Conservation (phyloP, 2,329 filamentous ascomycete species). For the Teratosphaeria destructans region DNA sequence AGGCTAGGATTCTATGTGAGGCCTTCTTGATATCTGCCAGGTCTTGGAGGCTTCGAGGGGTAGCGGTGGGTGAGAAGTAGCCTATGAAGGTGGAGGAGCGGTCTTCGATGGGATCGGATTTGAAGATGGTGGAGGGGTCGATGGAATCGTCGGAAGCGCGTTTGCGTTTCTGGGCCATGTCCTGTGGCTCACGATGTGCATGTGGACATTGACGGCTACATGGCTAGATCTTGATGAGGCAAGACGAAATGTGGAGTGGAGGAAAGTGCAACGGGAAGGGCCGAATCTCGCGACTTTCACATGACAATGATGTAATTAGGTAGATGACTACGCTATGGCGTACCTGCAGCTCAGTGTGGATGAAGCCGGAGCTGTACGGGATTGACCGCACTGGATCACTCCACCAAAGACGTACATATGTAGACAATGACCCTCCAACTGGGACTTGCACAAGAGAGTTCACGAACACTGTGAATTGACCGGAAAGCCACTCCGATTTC, state of each 20-base stretch:
- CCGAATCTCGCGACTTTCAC: not conserved
- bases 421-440: too few relatives aligned
- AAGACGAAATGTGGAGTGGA: not conserved
- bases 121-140: slow-evolving; percentile 36
- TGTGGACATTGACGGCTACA: not conserved
- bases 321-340: not conserved
- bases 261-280: not conserved
- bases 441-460: not conserved
- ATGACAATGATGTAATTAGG: not conserved
- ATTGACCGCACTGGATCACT: not conserved
- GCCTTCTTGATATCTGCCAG: slow-evolving; percentile 36
- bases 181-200: not conserved
- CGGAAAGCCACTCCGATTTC: not conserved
- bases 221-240: not conserved
- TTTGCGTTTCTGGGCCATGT: slow-evolving; percentile 23
- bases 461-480: not conserved
- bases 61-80: slow-evolving; percentile 37
- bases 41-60: slow-evolving; percentile 32
- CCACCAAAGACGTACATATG: not conserved
- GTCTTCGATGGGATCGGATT: slow-evolving; percentile 37
- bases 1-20: slow-evolving; percentile 42
- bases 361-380: not conserved
- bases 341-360: not conserved
- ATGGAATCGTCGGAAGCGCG: slow-evolving; percentile 5
- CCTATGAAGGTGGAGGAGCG: slow-evolving; percentile 43